These are phyloP conservation scores for Ananas comosus DNA, from an alignment of 176 grass and related monocot species.

Conservation along the genomic window DNA sequence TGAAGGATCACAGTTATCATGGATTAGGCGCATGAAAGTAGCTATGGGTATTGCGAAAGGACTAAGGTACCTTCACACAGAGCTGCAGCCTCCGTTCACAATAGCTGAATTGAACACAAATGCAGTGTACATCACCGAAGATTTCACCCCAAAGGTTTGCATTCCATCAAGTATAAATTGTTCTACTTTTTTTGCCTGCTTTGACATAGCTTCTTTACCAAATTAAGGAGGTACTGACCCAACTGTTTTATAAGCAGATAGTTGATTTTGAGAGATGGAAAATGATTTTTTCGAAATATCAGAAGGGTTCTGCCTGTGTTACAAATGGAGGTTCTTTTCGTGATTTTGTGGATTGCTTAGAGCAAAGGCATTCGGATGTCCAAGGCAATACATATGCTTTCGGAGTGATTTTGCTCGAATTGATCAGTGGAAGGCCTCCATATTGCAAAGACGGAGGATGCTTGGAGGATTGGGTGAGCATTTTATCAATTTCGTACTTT, in stretches of 20 bases:
- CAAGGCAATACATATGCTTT: conserved; percentile 74
- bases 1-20: conserved; percentile 71
- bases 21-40: conserved; percentile 93
- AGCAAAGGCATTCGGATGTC: conserved; percentile 51
- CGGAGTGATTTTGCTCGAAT: conserved; percentile 82
- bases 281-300: conserved; percentile 48
- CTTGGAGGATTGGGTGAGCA: conserved; percentile 75
- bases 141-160: conserved; percentile 79
- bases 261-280: conserved; percentile 98
- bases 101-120: conserved; percentile 73
- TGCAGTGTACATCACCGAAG: conserved; percentile 70
- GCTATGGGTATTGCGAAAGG: conserved; percentile 78
- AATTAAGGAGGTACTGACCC: background rate
- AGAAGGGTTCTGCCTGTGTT: conserved; percentile 33
- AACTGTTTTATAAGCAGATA: conserved; percentile 35
- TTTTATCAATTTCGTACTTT: background rate
- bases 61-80: conserved; percentile 70
- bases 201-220: conserved; percentile 3
- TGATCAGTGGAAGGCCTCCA: conserved; percentile 82
- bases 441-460: conserved; percentile 87
- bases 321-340: conserved; percentile 37
- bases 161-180: no score
- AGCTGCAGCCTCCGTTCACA: conserved; percentile 58
- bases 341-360: conserved; percentile 25
- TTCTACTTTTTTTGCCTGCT: conserved; percentile 11